These are phyloP conservation scores for Stemphylium beticola DNA, from an alignment of 2,329 filamentous ascomycete species.

Conservation along the genomic window DNA sequence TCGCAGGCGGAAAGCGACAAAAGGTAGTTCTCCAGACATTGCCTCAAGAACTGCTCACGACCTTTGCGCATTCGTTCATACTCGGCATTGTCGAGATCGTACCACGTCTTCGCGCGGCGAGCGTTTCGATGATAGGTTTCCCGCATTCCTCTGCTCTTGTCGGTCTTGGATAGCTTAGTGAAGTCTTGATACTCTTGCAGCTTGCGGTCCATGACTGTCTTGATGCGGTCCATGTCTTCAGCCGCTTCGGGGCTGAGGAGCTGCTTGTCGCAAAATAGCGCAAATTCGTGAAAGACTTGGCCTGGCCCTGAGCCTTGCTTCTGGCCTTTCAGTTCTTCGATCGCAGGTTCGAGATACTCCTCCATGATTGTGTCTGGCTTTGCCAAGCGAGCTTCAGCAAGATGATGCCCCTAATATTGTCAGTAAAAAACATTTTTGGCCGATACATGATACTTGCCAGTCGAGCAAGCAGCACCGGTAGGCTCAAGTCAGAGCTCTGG, in stretches of 20 bases:
- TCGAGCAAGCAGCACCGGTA: conserved; percentile 79
- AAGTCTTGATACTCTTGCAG: conserved; percentile 79
- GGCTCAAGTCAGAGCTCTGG: conserved; percentile 36
- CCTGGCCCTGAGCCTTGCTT: conserved; percentile 76
- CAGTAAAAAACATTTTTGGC: conserved; percentile 9
- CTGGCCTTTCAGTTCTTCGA: conserved; percentile 77
- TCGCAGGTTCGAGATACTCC: conserved; percentile 82
- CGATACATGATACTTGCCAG: conserved; percentile 57
- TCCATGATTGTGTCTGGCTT: conserved; percentile 90
- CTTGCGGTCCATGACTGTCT: conserved; percentile 80
- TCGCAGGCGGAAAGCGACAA: conserved; percentile 84
- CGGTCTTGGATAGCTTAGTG: conserved; percentile 62
- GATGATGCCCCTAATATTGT: conserved; percentile 70
- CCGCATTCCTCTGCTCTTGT: conserved; percentile 56
- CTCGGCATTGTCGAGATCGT: conserved; percentile 88
- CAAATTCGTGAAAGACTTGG: conserved; percentile 92
- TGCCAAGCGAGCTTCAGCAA: conserved; percentile 87
- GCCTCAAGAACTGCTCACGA: conserved; percentile 80
- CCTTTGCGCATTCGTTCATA: conserved; percentile 78
- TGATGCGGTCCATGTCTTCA: conserved; percentile 82
- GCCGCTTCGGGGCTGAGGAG: conserved; percentile 83
- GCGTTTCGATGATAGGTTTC: conserved; percentile 62
- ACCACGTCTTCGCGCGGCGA: conserved; percentile 81
- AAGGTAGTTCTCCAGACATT: conserved; percentile 92
- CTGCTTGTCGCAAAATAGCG: conserved; percentile 92